Evolutionary conservation across 1,284 basidiomycete genomes (phyloP).

Genomic region (Ustilago nuda): DNA sequence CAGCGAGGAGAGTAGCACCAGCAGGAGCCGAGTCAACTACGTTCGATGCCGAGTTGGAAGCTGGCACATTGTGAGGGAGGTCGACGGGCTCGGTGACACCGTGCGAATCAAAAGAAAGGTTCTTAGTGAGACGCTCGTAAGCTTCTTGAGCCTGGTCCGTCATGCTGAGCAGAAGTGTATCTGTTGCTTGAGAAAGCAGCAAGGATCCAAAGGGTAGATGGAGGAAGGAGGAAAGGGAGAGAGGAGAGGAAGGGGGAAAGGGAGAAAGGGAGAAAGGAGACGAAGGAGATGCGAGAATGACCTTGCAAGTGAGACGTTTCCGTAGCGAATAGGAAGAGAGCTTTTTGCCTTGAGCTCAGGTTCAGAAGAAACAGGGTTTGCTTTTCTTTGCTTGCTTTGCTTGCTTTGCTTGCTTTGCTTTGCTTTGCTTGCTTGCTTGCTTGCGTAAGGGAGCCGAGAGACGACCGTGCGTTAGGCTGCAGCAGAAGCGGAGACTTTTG

Average conservation of each 20-base stretch:
- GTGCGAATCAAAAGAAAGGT: slow-evolving; percentile 45
- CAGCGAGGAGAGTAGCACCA: slow-evolving; percentile 18
- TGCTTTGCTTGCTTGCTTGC: not conserved
- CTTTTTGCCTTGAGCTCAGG: not conserved
- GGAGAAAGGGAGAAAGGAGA: not conserved
- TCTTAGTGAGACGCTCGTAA: slow-evolving; percentile 71
- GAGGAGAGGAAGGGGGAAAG: not conserved
- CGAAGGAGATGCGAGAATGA: not conserved
- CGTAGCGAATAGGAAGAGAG: slow-evolving; percentile 1
- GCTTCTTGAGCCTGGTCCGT: slow-evolving; percentile 73
- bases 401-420: not conserved
- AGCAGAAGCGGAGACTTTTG: slow-evolving; percentile 3
- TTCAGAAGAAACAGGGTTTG: slow-evolving; percentile 1
- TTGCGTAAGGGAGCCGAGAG: not conserved
- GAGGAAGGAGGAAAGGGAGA: slow-evolving; percentile 8
- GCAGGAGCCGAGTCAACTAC: slow-evolving; percentile 22
- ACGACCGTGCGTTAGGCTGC: slow-evolving; percentile 10
- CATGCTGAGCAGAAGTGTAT: slow-evolving; percentile 67
- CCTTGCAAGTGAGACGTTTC: not conserved
- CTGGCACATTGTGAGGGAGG: slow-evolving; percentile 29
- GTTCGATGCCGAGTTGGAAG: slow-evolving; percentile 18
- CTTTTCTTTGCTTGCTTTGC: not conserved
- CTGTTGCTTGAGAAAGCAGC: slow-evolving; percentile 17
- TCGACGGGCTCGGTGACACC: slow-evolving; percentile 46
- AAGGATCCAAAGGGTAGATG: slow-evolving; percentile 9